Percentiles rank a stretch among this genome's conserved stretches.
These are phyloP conservation scores for Debaryomyces tyrocola DNA, from an alignment of 805 yeast species.

Conservation along the genomic window DNA sequence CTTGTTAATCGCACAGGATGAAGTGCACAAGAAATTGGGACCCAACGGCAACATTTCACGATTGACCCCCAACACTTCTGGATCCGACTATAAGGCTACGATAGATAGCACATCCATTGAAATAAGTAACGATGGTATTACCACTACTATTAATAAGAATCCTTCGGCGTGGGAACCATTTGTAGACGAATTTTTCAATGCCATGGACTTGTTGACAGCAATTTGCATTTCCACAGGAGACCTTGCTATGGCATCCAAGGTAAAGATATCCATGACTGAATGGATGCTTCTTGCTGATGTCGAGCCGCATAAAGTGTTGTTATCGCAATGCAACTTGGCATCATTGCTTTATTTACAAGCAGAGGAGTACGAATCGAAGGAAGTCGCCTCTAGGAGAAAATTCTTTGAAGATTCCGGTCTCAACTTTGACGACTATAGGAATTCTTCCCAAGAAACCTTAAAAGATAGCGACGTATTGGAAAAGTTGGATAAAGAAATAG, in stretches of 20 bases:
- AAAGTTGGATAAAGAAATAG: constrained; percentile 17
- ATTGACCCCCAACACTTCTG: constrained; percentile 3
- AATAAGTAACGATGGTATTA: constrained; percentile 13
- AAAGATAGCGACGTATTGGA: constrained; percentile 5
- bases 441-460: constrained; percentile 5
- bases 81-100: constrained; percentile 14
- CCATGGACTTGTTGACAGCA: constrained; percentile 75
- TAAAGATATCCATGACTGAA: constrained; percentile 63
- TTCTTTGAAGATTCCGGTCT: constrained; percentile 26
- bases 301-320: constrained; percentile 60
- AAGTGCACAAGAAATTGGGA: constrained; percentile 47
- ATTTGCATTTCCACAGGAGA: constrained; percentile 71
- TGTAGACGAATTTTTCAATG: constrained; percentile 73
- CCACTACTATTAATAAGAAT: constrained; percentile 26
- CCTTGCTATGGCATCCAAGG: constrained; percentile 55
- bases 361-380: constrained; percentile 57
- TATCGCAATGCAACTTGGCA: constrained; percentile 70
- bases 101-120: constrained; percentile 16
- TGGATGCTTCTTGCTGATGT: constrained; percentile 75
- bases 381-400: constrained; percentile 26
- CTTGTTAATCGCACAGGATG: constrained; percentile 64
- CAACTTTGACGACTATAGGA: constrained; percentile 16
- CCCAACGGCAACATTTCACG: constrained; percentile 6
- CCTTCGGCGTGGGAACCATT: constrained; percentile 70
- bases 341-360: constrained; percentile 67